phyloP scores from a whole-genome alignment of 2,329 filamentous ascomycete species.

The Cercospora berteroae region DNA sequence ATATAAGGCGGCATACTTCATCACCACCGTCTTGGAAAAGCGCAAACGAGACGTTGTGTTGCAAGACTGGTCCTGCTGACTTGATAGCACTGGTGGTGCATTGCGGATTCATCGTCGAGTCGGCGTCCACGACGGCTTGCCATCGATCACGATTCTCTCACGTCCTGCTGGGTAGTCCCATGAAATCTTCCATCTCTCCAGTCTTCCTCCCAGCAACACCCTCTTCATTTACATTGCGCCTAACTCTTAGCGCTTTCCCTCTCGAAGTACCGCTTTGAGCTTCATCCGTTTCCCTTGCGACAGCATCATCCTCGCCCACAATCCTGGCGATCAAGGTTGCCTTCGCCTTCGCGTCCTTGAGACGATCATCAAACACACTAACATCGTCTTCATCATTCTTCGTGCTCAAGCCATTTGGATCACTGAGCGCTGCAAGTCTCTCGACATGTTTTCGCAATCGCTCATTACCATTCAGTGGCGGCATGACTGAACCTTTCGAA shows the following conservation, averaged over 20 bases:
- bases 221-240: slow-evolving; percentile 23
- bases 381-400: slow-evolving; percentile 86
- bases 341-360: slow-evolving; percentile 81
- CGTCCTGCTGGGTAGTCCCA: slow-evolving; percentile 25
- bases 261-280: neutral
- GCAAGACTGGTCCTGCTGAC: too few species aligned
- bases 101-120: neutral
- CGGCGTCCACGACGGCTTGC: neutral
- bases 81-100: neutral
- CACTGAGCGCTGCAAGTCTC: slow-evolving; percentile 72
- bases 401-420: slow-evolving; percentile 72
- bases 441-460: slow-evolving; percentile 75
- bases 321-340: slow-evolving; percentile 80
- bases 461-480: slow-evolving; percentile 47
- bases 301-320: slow-evolving; percentile 46
- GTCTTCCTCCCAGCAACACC: slow-evolving; percentile 29
- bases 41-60: too few species aligned
- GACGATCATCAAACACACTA: slow-evolving; percentile 82
- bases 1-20: neutral
- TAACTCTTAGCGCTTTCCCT: slow-evolving; percentile 23
- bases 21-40: too few species aligned
- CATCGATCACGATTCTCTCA: neutral
- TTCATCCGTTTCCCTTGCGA: neutral
- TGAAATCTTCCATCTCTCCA: slow-evolving; percentile 43
- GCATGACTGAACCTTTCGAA: neutral